Evolutionary conservation across 2,329 filamentous ascomycete genomes (phyloP).

Genomic region (Fusarium sp.): DNA sequence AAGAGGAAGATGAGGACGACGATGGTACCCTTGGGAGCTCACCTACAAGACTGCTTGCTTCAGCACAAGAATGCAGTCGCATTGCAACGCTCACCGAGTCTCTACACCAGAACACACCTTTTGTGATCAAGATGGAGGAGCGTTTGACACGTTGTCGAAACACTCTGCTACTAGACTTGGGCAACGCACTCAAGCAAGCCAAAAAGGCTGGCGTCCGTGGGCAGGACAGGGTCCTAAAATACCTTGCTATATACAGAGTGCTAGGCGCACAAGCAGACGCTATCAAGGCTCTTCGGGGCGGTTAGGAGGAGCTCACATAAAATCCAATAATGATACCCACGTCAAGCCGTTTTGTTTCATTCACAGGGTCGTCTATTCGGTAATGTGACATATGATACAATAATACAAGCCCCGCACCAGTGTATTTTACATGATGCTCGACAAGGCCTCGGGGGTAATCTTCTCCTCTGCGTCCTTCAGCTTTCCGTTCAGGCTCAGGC

Average conservation of each 20-base stretch:
- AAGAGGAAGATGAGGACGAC: constrained; percentile 52
- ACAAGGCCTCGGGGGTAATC: constrained; percentile 63
- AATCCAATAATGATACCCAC: constrained; percentile 45
- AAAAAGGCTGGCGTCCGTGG: constrained; percentile 56
- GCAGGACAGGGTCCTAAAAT: constrained; percentile 59
- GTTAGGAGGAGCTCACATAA: constrained; percentile 43
- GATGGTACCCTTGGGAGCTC: constrained; percentile 55
- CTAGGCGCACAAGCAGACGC: constrained; percentile 65
- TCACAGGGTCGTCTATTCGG: constrained; percentile 35
- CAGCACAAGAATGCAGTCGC: constrained; percentile 58
- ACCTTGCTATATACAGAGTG: constrained; percentile 63
- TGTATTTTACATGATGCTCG: constrained; percentile 61
- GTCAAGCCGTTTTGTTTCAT: constrained; percentile 15
- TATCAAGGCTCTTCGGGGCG: constrained; percentile 58
- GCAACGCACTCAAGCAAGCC: constrained; percentile 59
- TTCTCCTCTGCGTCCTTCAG: constrained; percentile 72
- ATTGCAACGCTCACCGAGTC: constrained; percentile 55
- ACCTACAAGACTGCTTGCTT: constrained; percentile 56
- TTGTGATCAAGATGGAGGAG: constrained; percentile 63
- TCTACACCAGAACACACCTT: constrained; percentile 59
- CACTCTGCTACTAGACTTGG: constrained; percentile 66
- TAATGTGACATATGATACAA: constrained; percentile 53
- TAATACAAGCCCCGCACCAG: constrained; percentile 40
- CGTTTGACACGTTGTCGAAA: constrained; percentile 64
- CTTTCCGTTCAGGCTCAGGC: constrained; percentile 85